Evolutionary conservation across 1,284 basidiomycete species (phyloP), one percentile per base, ranked within the genome.

Genomic region (Tetrapyrgos nigripes): DNA sequence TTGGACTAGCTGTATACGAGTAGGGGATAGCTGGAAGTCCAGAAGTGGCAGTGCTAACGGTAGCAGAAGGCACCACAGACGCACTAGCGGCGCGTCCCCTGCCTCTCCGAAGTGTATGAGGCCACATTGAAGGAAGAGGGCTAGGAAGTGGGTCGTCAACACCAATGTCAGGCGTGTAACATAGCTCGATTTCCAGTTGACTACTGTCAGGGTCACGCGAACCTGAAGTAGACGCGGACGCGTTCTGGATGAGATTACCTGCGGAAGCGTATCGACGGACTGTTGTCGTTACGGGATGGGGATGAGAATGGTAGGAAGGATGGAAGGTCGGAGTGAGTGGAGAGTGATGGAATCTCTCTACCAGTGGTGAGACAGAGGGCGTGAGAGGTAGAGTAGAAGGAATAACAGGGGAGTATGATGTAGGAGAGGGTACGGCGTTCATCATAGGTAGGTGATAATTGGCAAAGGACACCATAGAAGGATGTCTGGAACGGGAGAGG

Each of bases 191-290:
- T n/a, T n/a, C n/a, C n/a, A n/a, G n/a, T n/a, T n/a, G n/a, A n/a
- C n/a, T n/a, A n/a, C n/a, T n/a, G n/a, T n/a, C n/a, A 33, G 23
- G 24, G 24, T 43, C n/a, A 13, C 46, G 48, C 33, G 55, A 57
- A 6, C 26, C n/a, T 17, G 55, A 29, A 4, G 40, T 17, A 37
- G 56, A 53, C 21, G 27, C 11, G 19, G 44, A 37, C 9, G 55
- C 14, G 23, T 14, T 24, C 29, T 40, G 46, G 31, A 58, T 29
- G n/a, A 58, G 45, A 21, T 58, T 53, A 17, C 56, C 56, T 8
- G 56, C 50, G 24, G 50, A 52, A 27, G 56, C 56, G 26, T 58
- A 58, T 21, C 50, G 40, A 23, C 56, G 56, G 21, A 57, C 35
- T 14, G 27, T 49, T n/a, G n/a, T n/a, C n/a, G n/a, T n/a, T n/a